Conservation (phyloP, 768 basidiomycete genomes). For the Xerocomellus dryophilus region DNA sequence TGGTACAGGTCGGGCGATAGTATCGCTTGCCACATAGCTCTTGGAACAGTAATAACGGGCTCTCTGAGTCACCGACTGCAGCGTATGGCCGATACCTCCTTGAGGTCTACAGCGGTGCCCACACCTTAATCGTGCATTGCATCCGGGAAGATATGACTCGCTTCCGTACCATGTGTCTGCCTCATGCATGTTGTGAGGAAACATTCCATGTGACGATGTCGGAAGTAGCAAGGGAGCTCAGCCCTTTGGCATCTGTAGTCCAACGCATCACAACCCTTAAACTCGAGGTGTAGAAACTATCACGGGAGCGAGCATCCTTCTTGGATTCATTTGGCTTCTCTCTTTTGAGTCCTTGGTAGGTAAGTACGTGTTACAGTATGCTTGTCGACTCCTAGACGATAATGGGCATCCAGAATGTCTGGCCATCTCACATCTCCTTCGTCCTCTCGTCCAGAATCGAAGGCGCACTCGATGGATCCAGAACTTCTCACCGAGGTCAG, state of each 20-base stretch:
- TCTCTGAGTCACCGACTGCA: neutral
- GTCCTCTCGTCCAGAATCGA: slow-evolving; percentile 13
- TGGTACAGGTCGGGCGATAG: neutral
- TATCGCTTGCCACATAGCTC: neutral
- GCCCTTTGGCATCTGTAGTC: neutral
- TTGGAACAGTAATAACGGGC: neutral
- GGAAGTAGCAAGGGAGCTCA: neutral
- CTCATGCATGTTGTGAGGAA: slow-evolving; percentile 17
- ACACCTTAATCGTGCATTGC: neutral
- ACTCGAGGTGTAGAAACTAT: neutral
- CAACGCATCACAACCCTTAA: slow-evolving; percentile 1
- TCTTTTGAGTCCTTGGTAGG: slow-evolving; percentile 8
- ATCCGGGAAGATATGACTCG: neutral
- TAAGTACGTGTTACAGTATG: neutral
- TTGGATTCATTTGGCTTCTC: neutral
- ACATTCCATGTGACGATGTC: neutral
- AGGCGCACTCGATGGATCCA: slow-evolving; percentile 8
- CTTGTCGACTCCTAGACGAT: neutral
- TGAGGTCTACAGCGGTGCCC: neutral
- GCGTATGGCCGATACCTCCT: neutral
- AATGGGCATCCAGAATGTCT: slow-evolving; percentile 15
- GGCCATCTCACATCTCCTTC: slow-evolving; percentile 8
- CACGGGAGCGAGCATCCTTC: neutral
- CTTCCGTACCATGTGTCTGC: slow-evolving; percentile 17
- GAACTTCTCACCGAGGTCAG: slow-evolving; percentile 11